phyloP scores from a whole-genome alignment of 176 grass and related monocot genomes.

The Zea luxurians region DNA sequence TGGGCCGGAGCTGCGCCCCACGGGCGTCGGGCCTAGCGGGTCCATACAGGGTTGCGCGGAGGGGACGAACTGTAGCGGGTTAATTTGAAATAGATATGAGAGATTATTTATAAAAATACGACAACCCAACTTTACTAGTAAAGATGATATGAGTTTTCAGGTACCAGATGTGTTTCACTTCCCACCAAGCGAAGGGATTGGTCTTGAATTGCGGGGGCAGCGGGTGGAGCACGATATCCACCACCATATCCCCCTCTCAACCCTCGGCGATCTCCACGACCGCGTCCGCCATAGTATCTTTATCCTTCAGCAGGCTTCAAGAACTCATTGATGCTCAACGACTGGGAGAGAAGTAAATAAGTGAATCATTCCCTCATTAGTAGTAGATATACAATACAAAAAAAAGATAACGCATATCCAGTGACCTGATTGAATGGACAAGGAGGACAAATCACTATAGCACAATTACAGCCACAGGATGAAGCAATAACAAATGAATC shows the following conservation, averaged over 20 bases:
- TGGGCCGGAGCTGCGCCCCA: too few species aligned
- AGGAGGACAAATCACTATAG: neutral
- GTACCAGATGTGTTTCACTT: constrained; percentile 49
- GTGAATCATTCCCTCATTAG: neutral
- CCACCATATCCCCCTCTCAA: constrained; percentile 52
- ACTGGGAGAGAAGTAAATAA: constrained; percentile 30
- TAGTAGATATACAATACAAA: neutral
- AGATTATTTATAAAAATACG: too few species aligned
- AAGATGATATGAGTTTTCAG: neutral
- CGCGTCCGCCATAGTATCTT: constrained; percentile 60
- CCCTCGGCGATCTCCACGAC: constrained; percentile 57
- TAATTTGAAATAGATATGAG: too few species aligned
- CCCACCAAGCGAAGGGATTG: constrained; percentile 58
- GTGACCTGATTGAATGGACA: neutral
- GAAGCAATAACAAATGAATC: neutral
- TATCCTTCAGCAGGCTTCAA: constrained; percentile 83
- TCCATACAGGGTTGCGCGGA: too few species aligned
- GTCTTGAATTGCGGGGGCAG: constrained; percentile 72
- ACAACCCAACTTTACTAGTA: constrained; percentile 32
- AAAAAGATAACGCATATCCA: too few species aligned
- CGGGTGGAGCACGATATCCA: constrained; percentile 4
- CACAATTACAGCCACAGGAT: neutral
- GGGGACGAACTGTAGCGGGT: too few species aligned
- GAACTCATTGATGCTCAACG: constrained; percentile 81
- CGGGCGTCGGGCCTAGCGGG: too few species aligned